Evolutionary conservation across 495 filamentous ascomycete species (phyloP).

Genomic region (Sphaerosporella brunnea): DNA sequence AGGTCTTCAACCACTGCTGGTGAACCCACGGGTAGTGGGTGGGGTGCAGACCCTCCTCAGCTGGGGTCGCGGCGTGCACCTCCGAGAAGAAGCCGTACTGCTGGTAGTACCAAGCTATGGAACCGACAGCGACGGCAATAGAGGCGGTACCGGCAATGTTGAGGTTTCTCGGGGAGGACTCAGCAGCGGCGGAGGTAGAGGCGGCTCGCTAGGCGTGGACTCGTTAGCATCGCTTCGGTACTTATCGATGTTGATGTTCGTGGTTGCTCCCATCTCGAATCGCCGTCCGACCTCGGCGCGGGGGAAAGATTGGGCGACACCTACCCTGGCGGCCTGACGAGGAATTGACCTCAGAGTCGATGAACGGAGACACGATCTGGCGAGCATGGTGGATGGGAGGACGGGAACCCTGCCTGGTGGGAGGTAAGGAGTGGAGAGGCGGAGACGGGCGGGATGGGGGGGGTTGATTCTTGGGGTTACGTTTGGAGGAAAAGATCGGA

Average conservation of each 20-base stretch:
- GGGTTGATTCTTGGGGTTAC: not conserved
- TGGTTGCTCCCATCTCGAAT: not conserved
- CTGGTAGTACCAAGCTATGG: slow-evolving; percentile 88
- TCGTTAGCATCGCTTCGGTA: slow-evolving; percentile 7
- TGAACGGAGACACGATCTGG: slow-evolving; percentile 64
- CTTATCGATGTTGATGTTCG: not conserved
- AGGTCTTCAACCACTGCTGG: slow-evolving; percentile 73
- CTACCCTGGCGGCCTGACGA: slow-evolving; percentile 21
- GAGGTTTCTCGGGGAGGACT: slow-evolving; percentile 43
- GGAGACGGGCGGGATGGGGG: not conserved
- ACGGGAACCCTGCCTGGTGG: slow-evolving; percentile 7
- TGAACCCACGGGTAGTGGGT: slow-evolving; percentile 94
- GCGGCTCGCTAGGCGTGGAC: slow-evolving; percentile 39
- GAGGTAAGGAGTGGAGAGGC: slow-evolving; percentile 8
- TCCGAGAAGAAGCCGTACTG: slow-evolving; percentile 59
- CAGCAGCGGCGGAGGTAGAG: slow-evolving; percentile 40
- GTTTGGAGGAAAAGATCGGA: slow-evolving; percentile 6
- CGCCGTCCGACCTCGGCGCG: slow-evolving; percentile 10
- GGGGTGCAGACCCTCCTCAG: slow-evolving; percentile 92
- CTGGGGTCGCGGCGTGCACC: slow-evolving; percentile 72
- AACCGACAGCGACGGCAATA: slow-evolving; percentile 67
- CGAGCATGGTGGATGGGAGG: slow-evolving; percentile 69
- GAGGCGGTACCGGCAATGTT: slow-evolving; percentile 69
- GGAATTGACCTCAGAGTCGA: slow-evolving; percentile 54
- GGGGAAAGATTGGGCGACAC: slow-evolving; percentile 7